A percentile compares a stretch with the other conserved stretches of the same genome.
phyloP scores from a whole-genome alignment of 1,284 basidiomycete genomes.

The Puccinia polysora region DNA sequence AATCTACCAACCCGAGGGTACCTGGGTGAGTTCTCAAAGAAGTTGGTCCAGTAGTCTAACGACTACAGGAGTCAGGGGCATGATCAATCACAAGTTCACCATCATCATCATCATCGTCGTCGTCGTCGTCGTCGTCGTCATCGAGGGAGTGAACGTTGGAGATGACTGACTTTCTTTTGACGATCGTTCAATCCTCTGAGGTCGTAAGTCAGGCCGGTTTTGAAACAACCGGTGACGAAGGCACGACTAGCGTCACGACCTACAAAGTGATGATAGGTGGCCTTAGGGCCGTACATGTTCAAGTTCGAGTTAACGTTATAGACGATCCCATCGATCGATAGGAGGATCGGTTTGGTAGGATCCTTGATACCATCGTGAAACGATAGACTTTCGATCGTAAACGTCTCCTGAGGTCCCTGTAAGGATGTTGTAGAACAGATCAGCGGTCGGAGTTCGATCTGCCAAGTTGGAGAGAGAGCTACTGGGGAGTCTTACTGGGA shows the following conservation, averaged over 20 bases:
- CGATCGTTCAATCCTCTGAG: slow-evolving; percentile 68
- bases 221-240: slow-evolving; percentile 88
- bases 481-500: not conserved
- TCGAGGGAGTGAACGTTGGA: slow-evolving; percentile 5
- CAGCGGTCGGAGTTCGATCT: not conserved
- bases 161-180: slow-evolving; percentile 62
- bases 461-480: not conserved
- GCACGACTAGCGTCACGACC: slow-evolving; percentile 81
- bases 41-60: slow-evolving; percentile 78
- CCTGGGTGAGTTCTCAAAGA: slow-evolving; percentile 64
- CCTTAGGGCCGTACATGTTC: slow-evolving; percentile 32
- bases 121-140: not conserved
- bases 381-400: slow-evolving; percentile 21
- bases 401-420: not conserved
- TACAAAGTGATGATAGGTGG: slow-evolving; percentile 54
- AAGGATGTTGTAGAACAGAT: not conserved
- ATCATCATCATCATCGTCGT: not conserved
- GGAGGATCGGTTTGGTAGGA: slow-evolving; percentile 18
- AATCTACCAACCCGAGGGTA: slow-evolving; percentile 61
- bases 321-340: slow-evolving; percentile 28
- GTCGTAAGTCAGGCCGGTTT: slow-evolving; percentile 79
- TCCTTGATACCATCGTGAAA: slow-evolving; percentile 38
- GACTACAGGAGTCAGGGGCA: slow-evolving; percentile 59
- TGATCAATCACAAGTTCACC: not conserved
- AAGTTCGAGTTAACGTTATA: slow-evolving; percentile 21